Evolutionary conservation across 345 rosid genomes (phyloP).

Genomic region (Geranium rotundifolium): DNA sequence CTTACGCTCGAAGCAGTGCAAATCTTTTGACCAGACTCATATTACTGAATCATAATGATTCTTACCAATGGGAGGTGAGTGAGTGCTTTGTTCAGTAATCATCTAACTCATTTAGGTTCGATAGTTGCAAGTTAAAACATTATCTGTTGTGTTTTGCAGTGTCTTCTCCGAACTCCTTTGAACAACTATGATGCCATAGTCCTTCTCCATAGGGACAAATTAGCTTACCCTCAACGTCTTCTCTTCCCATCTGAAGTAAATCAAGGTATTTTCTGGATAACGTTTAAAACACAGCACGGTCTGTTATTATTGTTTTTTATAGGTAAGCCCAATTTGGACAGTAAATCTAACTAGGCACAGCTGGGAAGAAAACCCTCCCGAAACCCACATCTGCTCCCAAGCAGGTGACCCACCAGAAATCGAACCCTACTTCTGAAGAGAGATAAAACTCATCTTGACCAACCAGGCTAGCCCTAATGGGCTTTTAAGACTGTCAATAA

Average conservation of each 20-base stretch:
- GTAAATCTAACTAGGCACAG: no score
- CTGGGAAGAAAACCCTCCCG: no score
- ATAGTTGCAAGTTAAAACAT: not conserved
- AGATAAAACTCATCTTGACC: no score
- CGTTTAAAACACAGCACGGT: no score
- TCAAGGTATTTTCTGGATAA: conserved; percentile 35
- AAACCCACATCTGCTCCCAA: no score
- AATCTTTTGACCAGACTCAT: conserved; percentile 57
- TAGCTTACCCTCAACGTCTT: conserved; percentile 64
- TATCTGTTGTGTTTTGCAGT: conserved; percentile 31
- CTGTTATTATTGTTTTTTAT: no score
- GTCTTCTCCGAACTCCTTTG: conserved; percentile 80
- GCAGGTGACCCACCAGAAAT: no score
- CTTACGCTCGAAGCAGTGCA: conserved; percentile 88
- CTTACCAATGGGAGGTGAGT: conserved; percentile 80
- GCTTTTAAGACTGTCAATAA: no score
- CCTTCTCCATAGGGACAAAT: conserved; percentile 66
- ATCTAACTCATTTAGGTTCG: not conserved
- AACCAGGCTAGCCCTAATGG: no score
- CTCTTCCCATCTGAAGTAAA: conserved; percentile 62
- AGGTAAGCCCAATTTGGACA: no score
- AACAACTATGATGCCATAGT: conserved; percentile 79
- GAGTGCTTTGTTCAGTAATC: conserved; percentile 1
- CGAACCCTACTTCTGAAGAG: no score
- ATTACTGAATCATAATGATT: conserved; percentile 40